phyloP scores from a whole-genome alignment of 2,329 filamentous ascomycete species.

The Phialemoniopsis sp. region DNA sequence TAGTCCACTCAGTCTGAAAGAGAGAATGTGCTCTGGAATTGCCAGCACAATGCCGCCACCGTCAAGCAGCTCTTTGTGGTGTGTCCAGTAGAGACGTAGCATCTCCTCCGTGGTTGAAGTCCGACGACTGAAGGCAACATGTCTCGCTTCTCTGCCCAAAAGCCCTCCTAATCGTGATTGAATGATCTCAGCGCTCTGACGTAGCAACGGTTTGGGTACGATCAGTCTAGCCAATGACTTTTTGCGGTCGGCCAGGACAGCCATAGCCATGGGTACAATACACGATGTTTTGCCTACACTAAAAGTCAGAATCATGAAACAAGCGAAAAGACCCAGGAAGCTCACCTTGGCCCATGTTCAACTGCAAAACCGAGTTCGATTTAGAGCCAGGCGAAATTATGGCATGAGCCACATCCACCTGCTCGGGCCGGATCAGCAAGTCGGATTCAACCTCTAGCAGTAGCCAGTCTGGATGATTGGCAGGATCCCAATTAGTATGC shows the following conservation, averaged over 20 bases:
- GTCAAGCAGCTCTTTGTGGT: constrained; percentile 30
- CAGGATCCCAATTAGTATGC: constrained; percentile 54
- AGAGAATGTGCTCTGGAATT: constrained; percentile 61
- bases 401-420: constrained; percentile 57
- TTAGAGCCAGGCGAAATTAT: constrained; percentile 51
- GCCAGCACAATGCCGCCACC: constrained; percentile 51
- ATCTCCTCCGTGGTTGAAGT: constrained; percentile 28
- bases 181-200: constrained; percentile 54
- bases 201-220: constrained; percentile 51
- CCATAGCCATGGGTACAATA: constrained; percentile 48
- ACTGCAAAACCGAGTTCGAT: constrained; percentile 56
- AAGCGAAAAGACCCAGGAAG: too few relatives aligned
- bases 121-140: constrained; percentile 55
- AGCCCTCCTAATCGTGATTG: constrained; percentile 51
- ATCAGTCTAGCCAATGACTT: constrained; percentile 45
- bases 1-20: constrained; percentile 58
- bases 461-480: constrained; percentile 55
- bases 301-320: constrained; percentile 4
- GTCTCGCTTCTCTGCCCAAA: constrained; percentile 45
- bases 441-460: constrained; percentile 64
- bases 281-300: constrained; percentile 50
- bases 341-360: constrained; percentile 62
- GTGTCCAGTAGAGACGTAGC: constrained; percentile 26
- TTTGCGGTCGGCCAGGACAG: constrained; percentile 38
- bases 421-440: constrained; percentile 56